Evolutionary conservation across 805 yeast species (phyloP), one percentile per base, ranked within the genome.

Genomic region (Kodamaea kaohsiungensis): DNA sequence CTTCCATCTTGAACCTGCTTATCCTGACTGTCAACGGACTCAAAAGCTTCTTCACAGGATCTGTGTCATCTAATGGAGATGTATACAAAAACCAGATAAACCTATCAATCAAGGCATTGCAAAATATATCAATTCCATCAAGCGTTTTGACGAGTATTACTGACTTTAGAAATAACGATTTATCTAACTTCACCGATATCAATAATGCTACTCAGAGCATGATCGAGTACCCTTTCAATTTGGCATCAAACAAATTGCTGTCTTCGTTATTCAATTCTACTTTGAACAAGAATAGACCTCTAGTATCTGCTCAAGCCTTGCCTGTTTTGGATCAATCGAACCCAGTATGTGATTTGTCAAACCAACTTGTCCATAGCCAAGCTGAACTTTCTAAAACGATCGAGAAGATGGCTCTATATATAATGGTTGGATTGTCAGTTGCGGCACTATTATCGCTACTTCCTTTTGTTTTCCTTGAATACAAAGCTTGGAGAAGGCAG

Each of bases 161-260:
- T 2, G 58, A 63, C 0, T 67, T 91, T 43, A 45, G 54, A 13
- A 71, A 80, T 17, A 68, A 71, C 0, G 73, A 81, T 1, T 70
- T 88, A 0, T 96, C 96, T 0, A 80, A 83, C 56, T 90, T 90
- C 65, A 82, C 80, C 2, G 77, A 79, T 7, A 85, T 90, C 2
- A 80, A 84, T 62, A 81, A 84, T 55, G 77, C 79, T 17, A 84
- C 95, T 0, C 77, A 82, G 43, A 53, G 64, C 0, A 60, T 85
- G 40, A 77, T 93, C 7, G 69, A 79, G 2, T 63, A 60, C 1
- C 97, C 97, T 0, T 89, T 91, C 62, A 76, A 77, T 0, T 55
- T 63, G 10, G 66, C 88, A 1, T 73, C 78, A 43, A 57, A 64
- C 1, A 71, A 76, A 49, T 64, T 87, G 5, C 58, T 65, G 25